phyloP scores from a whole-genome alignment of 1,284 basidiomycete genomes.

The Ceratobasidium sp. region DNA sequence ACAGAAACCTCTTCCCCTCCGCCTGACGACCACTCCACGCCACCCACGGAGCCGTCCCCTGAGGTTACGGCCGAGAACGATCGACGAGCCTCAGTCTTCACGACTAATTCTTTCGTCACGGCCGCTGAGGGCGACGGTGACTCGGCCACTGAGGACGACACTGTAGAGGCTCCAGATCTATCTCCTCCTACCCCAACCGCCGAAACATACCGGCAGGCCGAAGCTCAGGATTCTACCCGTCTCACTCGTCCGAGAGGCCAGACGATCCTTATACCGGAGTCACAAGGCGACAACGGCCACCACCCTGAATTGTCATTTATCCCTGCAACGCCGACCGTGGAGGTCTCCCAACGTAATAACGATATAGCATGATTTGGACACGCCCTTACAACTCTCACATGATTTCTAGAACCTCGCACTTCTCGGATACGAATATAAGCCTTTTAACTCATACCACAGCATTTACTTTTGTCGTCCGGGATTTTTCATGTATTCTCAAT shows the following conservation, averaged over 20 bases:
- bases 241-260: slow-evolving; percentile 1
- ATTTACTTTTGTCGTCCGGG: too few species aligned
- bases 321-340: slow-evolving; percentile 27
- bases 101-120: slow-evolving; percentile 39
- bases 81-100: slow-evolving; percentile 16
- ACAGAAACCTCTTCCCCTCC: background rate
- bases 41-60: background rate
- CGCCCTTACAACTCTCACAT: too few species aligned
- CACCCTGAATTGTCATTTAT: slow-evolving; percentile 26
- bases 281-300: background rate
- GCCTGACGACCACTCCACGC: slow-evolving; percentile 4
- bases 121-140: slow-evolving; percentile 14
- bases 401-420: too few species aligned
- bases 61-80: slow-evolving; percentile 4
- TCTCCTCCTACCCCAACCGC: slow-evolving; percentile 28
- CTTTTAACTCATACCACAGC: too few species aligned
- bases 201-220: slow-evolving; percentile 17
- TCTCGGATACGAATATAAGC: too few species aligned
- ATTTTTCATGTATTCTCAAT: too few species aligned
- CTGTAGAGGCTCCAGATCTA: background rate
- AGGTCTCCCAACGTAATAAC: background rate
- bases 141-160: background rate
- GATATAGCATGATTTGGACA: background rate
- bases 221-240: background rate
- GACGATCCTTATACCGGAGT: slow-evolving; percentile 28